Percentiles rank a stretch among this genome's conserved stretches.
phyloP scores from a whole-genome alignment of 2,329 filamentous ascomycete species.

The Aureobasidium subglaciale region DNA sequence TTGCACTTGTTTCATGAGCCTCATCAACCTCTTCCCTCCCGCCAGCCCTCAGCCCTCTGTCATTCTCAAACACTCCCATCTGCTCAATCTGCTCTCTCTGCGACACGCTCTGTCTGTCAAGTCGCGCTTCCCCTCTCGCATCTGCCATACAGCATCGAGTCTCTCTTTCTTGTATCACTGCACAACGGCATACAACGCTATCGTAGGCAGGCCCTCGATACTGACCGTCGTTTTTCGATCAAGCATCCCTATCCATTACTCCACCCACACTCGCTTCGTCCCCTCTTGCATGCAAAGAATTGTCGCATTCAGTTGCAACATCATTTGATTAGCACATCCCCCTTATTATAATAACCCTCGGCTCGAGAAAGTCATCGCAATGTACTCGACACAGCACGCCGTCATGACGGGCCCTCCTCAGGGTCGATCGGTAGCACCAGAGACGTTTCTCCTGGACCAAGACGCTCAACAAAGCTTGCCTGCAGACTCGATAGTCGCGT shows the following conservation, averaged over 20 bases:
- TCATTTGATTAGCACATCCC: background rate
- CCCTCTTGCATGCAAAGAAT: background rate
- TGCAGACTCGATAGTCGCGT: conserved; percentile 90
- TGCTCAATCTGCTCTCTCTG: background rate
- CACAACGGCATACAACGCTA: background rate
- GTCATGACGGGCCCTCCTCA: conserved; percentile 82
- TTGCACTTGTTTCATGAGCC: conserved; percentile 12
- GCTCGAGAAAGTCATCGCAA: conserved; percentile 20
- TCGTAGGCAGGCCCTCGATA: conserved; percentile 14
- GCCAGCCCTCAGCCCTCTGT: conserved; percentile 8
- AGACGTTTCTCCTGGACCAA: conserved; percentile 97
- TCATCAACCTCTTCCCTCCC: conserved; percentile 14
- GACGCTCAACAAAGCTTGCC: conserved; percentile 95
- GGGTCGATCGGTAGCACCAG: conserved; percentile 63
- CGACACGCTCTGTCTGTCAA: background rate
- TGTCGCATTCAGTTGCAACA: background rate
- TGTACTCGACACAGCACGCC: conserved; percentile 50
- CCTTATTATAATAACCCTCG: conserved; percentile 7
- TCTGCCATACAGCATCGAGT: background rate
- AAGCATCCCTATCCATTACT: background rate
- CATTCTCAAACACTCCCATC: conserved; percentile 15
- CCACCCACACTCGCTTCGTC: conserved; percentile 4
- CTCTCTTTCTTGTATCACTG: background rate
- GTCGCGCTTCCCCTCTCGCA: background rate
- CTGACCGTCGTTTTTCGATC: background rate